A percentile compares a stretch with the other conserved stretches of the same genome.
Evolutionary conservation across 768 basidiomycete species (phyloP).

Genomic region (Naganishia vaughanmartiniae): DNA sequence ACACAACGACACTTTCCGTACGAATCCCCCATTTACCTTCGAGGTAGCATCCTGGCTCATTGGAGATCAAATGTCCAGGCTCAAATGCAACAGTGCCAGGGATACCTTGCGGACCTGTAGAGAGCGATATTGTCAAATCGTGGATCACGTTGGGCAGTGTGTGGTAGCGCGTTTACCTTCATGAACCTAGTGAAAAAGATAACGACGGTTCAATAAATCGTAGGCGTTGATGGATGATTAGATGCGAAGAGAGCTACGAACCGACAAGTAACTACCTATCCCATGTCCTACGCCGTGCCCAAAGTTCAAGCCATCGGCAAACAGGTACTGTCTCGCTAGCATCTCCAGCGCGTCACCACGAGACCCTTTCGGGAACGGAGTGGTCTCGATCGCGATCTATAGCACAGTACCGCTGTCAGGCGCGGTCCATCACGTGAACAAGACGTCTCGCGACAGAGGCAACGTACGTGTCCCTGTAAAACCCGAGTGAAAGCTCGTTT

Average conservation of each 20-base stretch:
- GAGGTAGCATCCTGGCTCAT: slow-evolving; percentile 88
- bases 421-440: slow-evolving; percentile 36
- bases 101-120: slow-evolving; percentile 67
- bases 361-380: slow-evolving; percentile 86
- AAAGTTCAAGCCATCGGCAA: slow-evolving; percentile 49
- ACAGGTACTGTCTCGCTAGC: slow-evolving; percentile 65
- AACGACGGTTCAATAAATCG: neutral
- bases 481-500: slow-evolving; percentile 91
- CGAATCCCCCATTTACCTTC: slow-evolving; percentile 83
- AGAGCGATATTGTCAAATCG: neutral
- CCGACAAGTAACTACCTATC: slow-evolving; percentile 46
- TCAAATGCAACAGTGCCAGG: slow-evolving; percentile 60
- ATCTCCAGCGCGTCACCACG: slow-evolving; percentile 74
- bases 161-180: slow-evolving; percentile 42
- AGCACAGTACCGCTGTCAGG: slow-evolving; percentile 29
- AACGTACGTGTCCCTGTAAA: slow-evolving; percentile 87
- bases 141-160: neutral
- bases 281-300: slow-evolving; percentile 52
- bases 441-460: neutral
- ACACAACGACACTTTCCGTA: slow-evolving; percentile 80
- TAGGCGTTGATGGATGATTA: neutral
- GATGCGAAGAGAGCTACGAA: neutral
- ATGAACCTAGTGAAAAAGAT: slow-evolving; percentile 37
- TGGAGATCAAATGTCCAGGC: slow-evolving; percentile 87
- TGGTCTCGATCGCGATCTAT: slow-evolving; percentile 84